These are phyloP conservation scores for Didymella glomerata DNA, from an alignment of 2,329 filamentous ascomycete genomes.

Conservation along the genomic window DNA sequence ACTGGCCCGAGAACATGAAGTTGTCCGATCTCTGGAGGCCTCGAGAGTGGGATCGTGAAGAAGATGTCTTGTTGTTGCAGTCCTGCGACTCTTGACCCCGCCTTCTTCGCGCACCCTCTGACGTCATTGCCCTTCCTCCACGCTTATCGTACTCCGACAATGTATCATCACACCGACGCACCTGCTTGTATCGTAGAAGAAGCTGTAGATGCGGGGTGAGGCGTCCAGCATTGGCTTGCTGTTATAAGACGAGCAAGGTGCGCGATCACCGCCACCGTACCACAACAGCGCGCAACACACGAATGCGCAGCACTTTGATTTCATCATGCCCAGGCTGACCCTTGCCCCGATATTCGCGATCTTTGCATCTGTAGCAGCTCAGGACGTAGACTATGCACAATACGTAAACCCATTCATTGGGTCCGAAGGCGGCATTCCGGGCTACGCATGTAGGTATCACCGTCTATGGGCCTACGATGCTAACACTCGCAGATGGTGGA, in stretches of 20 bases:
- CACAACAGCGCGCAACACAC: background rate
- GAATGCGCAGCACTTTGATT: background rate
- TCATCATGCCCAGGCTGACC: background rate
- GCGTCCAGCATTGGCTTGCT: background rate
- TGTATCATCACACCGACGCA: conserved; percentile 14
- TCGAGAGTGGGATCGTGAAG: background rate
- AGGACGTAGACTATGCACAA: conserved; percentile 43
- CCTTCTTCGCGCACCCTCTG: conserved; percentile 5
- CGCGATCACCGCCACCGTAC: background rate
- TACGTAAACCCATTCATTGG: conserved; percentile 59
- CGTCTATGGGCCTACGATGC: background rate
- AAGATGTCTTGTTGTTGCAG: background rate
- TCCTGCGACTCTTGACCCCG: background rate
- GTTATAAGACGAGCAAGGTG: background rate
- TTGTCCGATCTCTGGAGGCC: background rate
- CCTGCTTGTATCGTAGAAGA: background rate
- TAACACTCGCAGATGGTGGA: conserved; percentile 44
- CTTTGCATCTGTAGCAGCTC: conserved; percentile 12
- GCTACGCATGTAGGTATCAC: conserved; percentile 40
- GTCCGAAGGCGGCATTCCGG: conserved; percentile 56
- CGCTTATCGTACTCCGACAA: conserved; percentile 9
- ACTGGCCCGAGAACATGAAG: background rate
- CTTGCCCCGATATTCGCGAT: conserved; percentile 1
- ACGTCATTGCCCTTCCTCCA: conserved; percentile 6
- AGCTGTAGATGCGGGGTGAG: conserved; percentile 6